Evolutionary conservation across 2,329 filamentous ascomycete genomes (phyloP), one percentile per base, ranked within the genome.

Genomic region (Ceratocystis harringtonii): DNA sequence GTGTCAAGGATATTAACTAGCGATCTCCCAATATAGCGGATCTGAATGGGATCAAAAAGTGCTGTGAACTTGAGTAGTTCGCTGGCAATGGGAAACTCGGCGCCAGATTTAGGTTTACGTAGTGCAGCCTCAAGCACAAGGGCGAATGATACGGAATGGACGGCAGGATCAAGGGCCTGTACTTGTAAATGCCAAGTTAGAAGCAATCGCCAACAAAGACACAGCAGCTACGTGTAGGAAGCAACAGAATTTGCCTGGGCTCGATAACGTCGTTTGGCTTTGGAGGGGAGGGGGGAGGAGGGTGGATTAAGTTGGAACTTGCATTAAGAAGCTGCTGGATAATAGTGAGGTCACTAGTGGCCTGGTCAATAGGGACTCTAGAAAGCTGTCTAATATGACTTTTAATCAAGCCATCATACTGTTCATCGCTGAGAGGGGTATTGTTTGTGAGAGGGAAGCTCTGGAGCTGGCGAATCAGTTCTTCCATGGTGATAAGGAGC

Each of bases 141-240:
- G 41, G 83, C 75, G 70, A 78, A 81, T 28, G 80, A 80, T 65
- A 82, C 76, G 6, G 81, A 80, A 69, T 84, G 75, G 57, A 74
- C 65, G 6, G 75, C 72, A 0, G 81, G 79, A 68, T 83, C 71
- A 30, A 84, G 71, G 12, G 74, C 70, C 78, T 83, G 61, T 7
- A 45, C 61, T n/a, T 25, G 17, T 32, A 10, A 10, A n/a, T 36
- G 25, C 8, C 19, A 62, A 17, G 61, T 62, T 62, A 62, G 61
- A 22, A 48, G 50, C 4, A 19, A 28, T 28, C n/a, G 50, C 5
- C 22, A 48, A 45, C 43, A 30, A 50, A 62, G 60, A 45, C 5
- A n/a, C 41, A 45, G 8, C 5, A 8, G 30, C 28, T 25, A 12
- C 50, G 22, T 5, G 48, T 12, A 48, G 61, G 22, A 25, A 30